Evolutionary conservation across 768 basidiomycete genomes (phyloP).

Genomic region (Psilocybe tampanensis): DNA sequence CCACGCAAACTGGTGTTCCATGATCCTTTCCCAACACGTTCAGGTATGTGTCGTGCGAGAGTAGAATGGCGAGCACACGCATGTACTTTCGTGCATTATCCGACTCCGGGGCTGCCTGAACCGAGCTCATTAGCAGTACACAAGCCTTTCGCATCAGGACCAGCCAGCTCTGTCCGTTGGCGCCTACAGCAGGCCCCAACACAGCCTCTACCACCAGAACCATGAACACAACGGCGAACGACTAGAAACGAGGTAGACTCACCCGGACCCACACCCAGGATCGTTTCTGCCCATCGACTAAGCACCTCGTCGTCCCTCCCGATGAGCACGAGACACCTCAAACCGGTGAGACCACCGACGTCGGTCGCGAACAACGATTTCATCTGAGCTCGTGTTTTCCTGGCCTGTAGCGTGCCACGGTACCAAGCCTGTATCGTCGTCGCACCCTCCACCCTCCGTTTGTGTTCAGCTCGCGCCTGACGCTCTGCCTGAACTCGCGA

Average conservation of each 20-base stretch:
- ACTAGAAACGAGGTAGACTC: constrained; percentile 17
- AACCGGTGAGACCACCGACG: constrained; percentile 24
- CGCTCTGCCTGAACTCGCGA: constrained; percentile 63
- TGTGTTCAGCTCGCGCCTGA: constrained; percentile 55
- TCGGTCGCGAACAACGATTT: constrained; percentile 52
- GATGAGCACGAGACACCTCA: neutral
- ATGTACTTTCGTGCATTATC: constrained; percentile 48
- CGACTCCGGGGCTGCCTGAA: constrained; percentile 56
- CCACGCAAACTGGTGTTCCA: constrained; percentile 31
- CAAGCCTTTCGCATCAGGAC: constrained; percentile 55
- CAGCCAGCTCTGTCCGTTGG: constrained; percentile 54
- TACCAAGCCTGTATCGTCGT: constrained; percentile 71
- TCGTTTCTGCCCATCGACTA: constrained; percentile 45
- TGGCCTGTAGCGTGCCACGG: constrained; percentile 50
- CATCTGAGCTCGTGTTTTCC: constrained; percentile 45
- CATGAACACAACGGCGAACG: neutral
- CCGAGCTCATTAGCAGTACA: constrained; percentile 52
- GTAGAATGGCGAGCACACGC: constrained; percentile 48
- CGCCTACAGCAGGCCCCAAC: constrained; percentile 38
- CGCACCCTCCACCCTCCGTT: constrained; percentile 60
- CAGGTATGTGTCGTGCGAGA: constrained; percentile 32
- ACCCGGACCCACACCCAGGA: constrained; percentile 35
- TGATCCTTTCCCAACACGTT: constrained; percentile 28
- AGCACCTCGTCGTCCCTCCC: constrained; percentile 45
- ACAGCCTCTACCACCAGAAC: constrained; percentile 33